Base-by-base conservation (phyloP, 108 stramenopile genomes). In the Epithemia pelagica region DNA sequence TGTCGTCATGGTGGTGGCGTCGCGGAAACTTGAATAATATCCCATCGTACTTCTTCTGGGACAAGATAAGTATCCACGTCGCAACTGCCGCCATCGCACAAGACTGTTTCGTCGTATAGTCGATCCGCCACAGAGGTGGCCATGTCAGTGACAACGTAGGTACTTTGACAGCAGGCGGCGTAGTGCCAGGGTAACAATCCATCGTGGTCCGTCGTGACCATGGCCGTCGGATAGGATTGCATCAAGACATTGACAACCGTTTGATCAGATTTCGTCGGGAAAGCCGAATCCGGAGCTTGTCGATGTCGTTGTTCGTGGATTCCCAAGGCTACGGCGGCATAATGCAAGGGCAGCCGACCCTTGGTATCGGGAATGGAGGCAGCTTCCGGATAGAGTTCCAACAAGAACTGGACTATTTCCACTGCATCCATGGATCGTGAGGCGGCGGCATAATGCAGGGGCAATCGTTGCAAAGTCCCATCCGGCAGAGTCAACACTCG, bases 121-220 rank as follows among this genome's bases (percentile, higher is more conserved):
- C 37, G 37, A 5, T 46, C 37, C 15, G 37, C 37, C 10, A 46
- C 37, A 10, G 37, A 10, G 15, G 15, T 46, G 19, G 68, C 68
- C 22, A 37, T 26, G 26, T 69, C 52, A 29, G 67, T 66, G 32
- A 56, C 66, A 20, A 67, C 33, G 2, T 32, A 7, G 57, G 58
- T 62, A 25, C 58, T 30, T 20, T 66, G 28, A 0, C 66, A 56
- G 25, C 73, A 74, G 51, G 67, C 68, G 21, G 78, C 86, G 66
- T 84, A 83, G 46, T 87, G 86, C 76, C 81, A 73, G 10, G 86
- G 82, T 58, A 82, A 68, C 0, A 80, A 72, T 1, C 75, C 82
- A 27, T 82, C 79, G 52, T 78, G 77, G 57, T 87, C 83, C 66
- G 71, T 73, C 1, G 46, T 52, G 54, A 75, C 30, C 7, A 83